These are phyloP conservation scores for Pyrenula aspistea DNA, from an alignment of 495 filamentous ascomycete genomes.

Conservation along the genomic window DNA sequence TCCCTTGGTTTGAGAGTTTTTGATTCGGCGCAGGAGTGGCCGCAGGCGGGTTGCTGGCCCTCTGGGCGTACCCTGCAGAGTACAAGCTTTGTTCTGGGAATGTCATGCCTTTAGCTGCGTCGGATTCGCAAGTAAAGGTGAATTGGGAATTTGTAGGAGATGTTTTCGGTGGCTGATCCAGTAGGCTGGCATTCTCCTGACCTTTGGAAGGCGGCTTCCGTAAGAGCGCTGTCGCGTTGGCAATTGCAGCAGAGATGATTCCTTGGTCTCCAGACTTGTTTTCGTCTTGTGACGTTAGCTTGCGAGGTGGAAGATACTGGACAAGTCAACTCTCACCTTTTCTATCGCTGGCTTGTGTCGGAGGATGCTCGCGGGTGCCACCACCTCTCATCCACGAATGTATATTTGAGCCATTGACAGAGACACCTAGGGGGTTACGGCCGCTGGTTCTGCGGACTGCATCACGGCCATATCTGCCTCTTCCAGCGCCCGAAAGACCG, in stretches of 20 bases:
- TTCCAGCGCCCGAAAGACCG: conserved; percentile 64
- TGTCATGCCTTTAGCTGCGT: conserved; percentile 52
- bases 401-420: conserved; percentile 41
- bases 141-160: conserved; percentile 66
- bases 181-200: conserved; percentile 61
- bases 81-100: conserved; percentile 30
- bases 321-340: not conserved
- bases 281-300: conserved; percentile 1
- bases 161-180: conserved; percentile 51
- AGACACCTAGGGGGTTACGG: conserved; percentile 52
- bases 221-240: conserved; percentile 65
- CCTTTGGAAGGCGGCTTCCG: conserved; percentile 38
- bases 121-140: conserved; percentile 80
- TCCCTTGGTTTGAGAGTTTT: conserved; percentile 43
- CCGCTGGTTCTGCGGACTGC: conserved; percentile 35
- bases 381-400: conserved; percentile 11
- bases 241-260: conserved; percentile 84
- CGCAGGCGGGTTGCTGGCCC: conserved; percentile 19
- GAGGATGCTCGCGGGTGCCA: not conserved
- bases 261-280: conserved; percentile 41
- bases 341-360: not conserved
- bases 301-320: not conserved
- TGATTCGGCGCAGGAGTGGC: conserved; percentile 19
- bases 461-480: conserved; percentile 64
- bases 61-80: conserved; percentile 17